These are phyloP conservation scores for Physcomitrellopsis africana DNA, from an alignment of 225 moss, liverwort and hornwort species.

Conservation along the genomic window DNA sequence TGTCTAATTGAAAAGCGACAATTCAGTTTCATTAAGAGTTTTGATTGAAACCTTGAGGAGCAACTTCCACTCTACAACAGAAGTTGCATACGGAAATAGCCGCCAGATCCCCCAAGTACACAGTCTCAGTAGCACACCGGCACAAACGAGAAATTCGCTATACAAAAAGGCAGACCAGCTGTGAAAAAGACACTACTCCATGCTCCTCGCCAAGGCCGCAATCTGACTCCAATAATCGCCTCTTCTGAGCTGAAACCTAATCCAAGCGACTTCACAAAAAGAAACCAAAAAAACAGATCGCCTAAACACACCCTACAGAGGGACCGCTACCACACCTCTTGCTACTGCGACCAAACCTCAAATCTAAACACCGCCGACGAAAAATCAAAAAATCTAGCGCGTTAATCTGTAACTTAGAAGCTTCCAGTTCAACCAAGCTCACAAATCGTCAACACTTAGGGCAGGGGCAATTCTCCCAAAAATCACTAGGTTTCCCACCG, in stretches of 20 bases:
- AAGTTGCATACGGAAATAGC: too few species aligned
- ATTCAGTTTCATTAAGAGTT: too few species aligned
- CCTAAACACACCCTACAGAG: neutral
- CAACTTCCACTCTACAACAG: too few species aligned
- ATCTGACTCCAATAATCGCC: neutral
- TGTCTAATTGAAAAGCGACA: too few species aligned
- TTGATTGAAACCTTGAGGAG: too few species aligned
- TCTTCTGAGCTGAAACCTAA: neutral
- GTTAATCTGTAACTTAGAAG: neutral
- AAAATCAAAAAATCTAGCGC: constrained; percentile 1
- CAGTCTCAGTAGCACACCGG: too few species aligned
- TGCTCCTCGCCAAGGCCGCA: neutral
- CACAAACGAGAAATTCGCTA: too few species aligned
- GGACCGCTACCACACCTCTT: too few species aligned
- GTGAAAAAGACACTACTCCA: neutral
- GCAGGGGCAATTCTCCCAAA: neutral
- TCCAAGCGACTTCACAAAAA: neutral
- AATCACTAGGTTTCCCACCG: constrained; percentile 9
- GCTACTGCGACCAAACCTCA: neutral
- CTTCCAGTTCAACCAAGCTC: neutral
- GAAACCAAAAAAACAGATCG: neutral
- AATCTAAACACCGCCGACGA: neutral
- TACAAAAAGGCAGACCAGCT: neutral
- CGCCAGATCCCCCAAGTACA: too few species aligned
- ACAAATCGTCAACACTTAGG: constrained; percentile 5